phyloP scores from a whole-genome alignment of 257 asterid species.

The Solanum rostratum region DNA sequence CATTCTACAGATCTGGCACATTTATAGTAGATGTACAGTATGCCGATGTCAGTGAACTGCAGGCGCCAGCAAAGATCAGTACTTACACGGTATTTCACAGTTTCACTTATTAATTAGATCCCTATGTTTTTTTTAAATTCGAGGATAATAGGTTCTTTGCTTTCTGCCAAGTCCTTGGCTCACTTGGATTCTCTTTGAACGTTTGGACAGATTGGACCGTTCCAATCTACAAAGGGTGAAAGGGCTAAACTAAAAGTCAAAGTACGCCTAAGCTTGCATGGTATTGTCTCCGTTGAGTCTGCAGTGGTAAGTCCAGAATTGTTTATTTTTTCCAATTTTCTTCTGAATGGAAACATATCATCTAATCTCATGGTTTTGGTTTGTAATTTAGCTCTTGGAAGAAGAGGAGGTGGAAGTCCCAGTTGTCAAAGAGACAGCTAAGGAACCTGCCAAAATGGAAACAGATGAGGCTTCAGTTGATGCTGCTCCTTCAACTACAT shows the following conservation, averaged over 20 bases:
- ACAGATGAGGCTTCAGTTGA: constrained; percentile 31
- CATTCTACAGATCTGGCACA: constrained; percentile 68
- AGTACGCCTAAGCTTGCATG: constrained; percentile 74
- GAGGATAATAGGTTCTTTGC: background rate
- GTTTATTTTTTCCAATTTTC: background rate
- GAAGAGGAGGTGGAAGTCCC: constrained; percentile 81
- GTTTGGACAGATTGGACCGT: constrained; percentile 67
- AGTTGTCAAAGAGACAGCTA: constrained; percentile 41
- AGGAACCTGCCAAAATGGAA: constrained; percentile 69
- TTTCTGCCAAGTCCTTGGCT: background rate
- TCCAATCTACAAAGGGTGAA: constrained; percentile 54
- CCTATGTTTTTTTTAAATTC: background rate
- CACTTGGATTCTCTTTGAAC: background rate
- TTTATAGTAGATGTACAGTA: constrained; percentile 62
- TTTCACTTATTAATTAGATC: background rate
- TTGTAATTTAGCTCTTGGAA: constrained; percentile 55
- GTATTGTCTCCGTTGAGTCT: constrained; percentile 66
- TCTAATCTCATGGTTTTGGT: background rate
- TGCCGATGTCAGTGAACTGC: constrained; percentile 67
- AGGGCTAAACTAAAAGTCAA: constrained; percentile 68
- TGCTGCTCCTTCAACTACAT: constrained; percentile 24
- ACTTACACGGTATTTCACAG: constrained; percentile 57
- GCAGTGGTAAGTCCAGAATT: constrained; percentile 48
- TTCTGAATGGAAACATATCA: background rate
- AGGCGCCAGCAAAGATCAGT: constrained; percentile 72